Base-by-base conservation (phyloP, 1,284 basidiomycete species). In the Mycosarcoma mackinlayi region DNA sequence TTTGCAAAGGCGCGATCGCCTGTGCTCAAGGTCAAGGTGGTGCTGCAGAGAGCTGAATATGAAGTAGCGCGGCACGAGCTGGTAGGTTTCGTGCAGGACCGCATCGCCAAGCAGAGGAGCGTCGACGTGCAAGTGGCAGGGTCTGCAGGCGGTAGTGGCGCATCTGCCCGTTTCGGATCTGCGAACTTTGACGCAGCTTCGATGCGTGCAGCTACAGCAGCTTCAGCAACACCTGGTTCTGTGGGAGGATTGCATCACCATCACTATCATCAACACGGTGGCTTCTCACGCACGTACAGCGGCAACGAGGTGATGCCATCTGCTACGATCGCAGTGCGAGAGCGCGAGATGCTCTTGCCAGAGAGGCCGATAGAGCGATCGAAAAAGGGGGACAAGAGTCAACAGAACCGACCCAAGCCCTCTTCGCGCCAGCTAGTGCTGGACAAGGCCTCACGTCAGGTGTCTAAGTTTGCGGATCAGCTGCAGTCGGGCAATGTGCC, bases 1-100 rank as follows among this genome's bases (percentile, higher is more conserved):
- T 74, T 76, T 10, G 73, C 67, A 5, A 75, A 78, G 19, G 59
- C 77, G 3, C 66, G 76, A 24, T 68, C 67, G 11, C 61, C 63
- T 5, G 62, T 73, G 35, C 70, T 81, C 41, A 81, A 82, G 45
- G 74, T 83, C 35, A 75, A 76, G 33, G 65, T 73, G 24, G 71
- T 79, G 18, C 53, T 77, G 25, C 67, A 75, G 37, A 55, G 75
- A 4, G 66, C 59, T 4, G 79, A 81, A 47, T 76, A 72, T 42
- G 79, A 81, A 50, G 77, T 81, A 30, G 31, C 67, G 24, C 47
- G 64, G 2, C 65, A 79, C 31, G 78, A 80, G 37, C 52, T 79
- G 33, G 52, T 76, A 6, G 45, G 62, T 10, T 77, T 75, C 35
- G 61, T 81, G 3, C 68, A 76, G 19, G 75, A 77, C 18, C 69